Conservation (phyloP, 805 yeast species). For the Lachancea waltii region DNA sequence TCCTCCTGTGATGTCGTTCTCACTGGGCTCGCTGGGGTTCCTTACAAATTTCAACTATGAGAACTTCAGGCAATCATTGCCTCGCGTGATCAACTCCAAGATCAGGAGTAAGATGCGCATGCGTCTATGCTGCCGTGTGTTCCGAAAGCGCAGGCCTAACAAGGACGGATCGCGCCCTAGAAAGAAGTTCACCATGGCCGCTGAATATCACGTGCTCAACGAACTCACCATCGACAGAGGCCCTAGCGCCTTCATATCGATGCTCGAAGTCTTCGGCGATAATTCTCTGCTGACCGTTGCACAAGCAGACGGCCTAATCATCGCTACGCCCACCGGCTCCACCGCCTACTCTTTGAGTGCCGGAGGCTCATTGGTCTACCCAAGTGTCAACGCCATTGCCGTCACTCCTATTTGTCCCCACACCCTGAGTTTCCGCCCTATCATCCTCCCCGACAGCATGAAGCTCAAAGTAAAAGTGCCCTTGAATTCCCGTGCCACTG, state of each 20-base stretch:
- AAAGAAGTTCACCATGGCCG: conserved; percentile 37
- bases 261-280: conserved; percentile 85
- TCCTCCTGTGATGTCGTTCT: conserved; percentile 87
- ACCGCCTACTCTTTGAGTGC: conserved; percentile 94
- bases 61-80: conserved; percentile 54
- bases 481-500: conserved; percentile 72
- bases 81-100: conserved; percentile 57
- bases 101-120: conserved; percentile 74
- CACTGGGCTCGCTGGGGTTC: conserved; percentile 89
- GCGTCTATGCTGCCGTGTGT: conserved; percentile 80
- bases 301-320: conserved; percentile 88
- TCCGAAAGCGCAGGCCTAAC: conserved; percentile 34
- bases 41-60: conserved; percentile 80
- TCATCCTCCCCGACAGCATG: conserved; percentile 91
- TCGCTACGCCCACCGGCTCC: conserved; percentile 94
- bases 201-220: conserved; percentile 73
- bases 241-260: conserved; percentile 86
- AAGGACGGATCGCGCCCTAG: conserved; percentile 37
- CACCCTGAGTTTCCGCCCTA: conserved; percentile 87
- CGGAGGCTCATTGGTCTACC: conserved; percentile 92
- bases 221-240: conserved; percentile 92
- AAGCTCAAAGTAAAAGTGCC: conserved; percentile 77
- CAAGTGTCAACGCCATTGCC: conserved; percentile 85
- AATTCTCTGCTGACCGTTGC: conserved; percentile 79
- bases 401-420: conserved; percentile 97